Percentiles rank a stretch among this genome's conserved stretches.
These are phyloP conservation scores for Brassica hybrid DNA, from an alignment of 441 rosid genomes.

Conservation along the genomic window DNA sequence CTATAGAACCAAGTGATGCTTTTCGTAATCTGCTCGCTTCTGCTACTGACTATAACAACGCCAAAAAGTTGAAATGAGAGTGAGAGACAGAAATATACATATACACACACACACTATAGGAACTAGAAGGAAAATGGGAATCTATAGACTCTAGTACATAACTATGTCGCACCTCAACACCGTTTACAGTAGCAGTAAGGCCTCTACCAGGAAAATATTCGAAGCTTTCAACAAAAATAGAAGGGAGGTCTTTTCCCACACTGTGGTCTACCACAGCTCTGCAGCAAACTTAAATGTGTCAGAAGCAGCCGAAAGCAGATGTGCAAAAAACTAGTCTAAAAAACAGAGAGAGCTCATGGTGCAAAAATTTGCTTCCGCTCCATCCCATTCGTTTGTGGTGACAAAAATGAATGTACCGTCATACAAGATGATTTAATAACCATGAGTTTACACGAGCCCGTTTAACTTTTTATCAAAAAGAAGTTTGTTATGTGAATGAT, in stretches of 20 bases:
- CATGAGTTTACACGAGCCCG: neutral
- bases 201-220: constrained; percentile 96
- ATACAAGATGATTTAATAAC: neutral
- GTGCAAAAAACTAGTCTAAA: neutral
- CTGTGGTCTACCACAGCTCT: constrained; percentile 98
- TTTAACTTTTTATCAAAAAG: neutral
- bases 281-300: constrained; percentile 41
- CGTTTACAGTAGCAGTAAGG: constrained; percentile 81
- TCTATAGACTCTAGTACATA: neutral
- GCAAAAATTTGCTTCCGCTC: constrained; percentile 13
- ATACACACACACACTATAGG: neutral
- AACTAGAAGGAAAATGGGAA: neutral
- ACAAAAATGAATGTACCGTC: neutral
- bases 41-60: constrained; percentile 62
- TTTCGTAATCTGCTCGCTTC: constrained; percentile 55
- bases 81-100: too few species aligned
- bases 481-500: neutral
- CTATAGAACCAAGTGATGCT: constrained; percentile 93
- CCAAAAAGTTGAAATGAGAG: constrained; percentile 20
- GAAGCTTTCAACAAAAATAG: constrained; percentile 76
- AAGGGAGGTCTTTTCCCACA: constrained; percentile 84
- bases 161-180: constrained; percentile 55
- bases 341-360: constrained; percentile 3
- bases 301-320: constrained; percentile 23
- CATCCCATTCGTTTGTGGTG: neutral